These are phyloP conservation scores for Blastocladiella britannica DNA, from an alignment of 192 early-diverging fungal genomes.

Conservation along the genomic window DNA sequence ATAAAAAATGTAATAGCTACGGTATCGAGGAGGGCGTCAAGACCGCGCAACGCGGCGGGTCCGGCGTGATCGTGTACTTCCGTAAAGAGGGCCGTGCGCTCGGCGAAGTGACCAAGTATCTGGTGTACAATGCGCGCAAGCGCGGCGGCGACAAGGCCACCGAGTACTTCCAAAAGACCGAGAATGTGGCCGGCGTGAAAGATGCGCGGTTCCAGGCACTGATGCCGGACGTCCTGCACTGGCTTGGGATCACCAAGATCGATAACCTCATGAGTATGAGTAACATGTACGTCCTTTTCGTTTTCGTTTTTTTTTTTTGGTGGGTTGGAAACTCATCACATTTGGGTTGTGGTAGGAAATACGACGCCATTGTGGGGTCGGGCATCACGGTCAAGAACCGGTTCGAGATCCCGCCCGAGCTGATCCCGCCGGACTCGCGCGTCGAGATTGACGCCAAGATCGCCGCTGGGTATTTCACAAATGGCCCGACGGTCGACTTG, in stretches of 20 bases:
- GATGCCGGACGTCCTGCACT: constrained; percentile 92
- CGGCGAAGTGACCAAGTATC: constrained; percentile 88
- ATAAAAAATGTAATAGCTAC: constrained; percentile 18
- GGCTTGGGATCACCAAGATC: constrained; percentile 83
- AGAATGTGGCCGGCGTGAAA: constrained; percentile 74
- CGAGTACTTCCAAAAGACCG: constrained; percentile 68
- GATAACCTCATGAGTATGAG: constrained; percentile 60
- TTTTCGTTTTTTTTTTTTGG: constrained; percentile 7
- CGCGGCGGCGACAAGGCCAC: constrained; percentile 68
- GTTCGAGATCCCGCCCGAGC: constrained; percentile 66
- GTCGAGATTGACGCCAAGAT: constrained; percentile 97
- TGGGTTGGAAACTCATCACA: constrained; percentile 5
- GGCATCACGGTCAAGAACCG: constrained; percentile 78
- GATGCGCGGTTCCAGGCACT: constrained; percentile 93
- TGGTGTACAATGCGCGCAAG: constrained; percentile 72
- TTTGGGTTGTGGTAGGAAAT: constrained; percentile 37
- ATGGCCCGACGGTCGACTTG: constrained; percentile 35
- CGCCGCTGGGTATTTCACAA: constrained; percentile 81
- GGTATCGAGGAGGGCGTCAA: constrained; percentile 78
- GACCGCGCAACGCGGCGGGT: constrained; percentile 73
- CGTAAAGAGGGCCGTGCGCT: constrained; percentile 85
- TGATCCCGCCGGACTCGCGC: constrained; percentile 66
- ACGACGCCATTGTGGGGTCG: constrained; percentile 71
- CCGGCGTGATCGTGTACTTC: constrained; percentile 89
- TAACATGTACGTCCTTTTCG: constrained; percentile 15